phyloP scores from a whole-genome alignment of 805 yeast genomes.

The Metschnikowia amazonensis region DNA sequence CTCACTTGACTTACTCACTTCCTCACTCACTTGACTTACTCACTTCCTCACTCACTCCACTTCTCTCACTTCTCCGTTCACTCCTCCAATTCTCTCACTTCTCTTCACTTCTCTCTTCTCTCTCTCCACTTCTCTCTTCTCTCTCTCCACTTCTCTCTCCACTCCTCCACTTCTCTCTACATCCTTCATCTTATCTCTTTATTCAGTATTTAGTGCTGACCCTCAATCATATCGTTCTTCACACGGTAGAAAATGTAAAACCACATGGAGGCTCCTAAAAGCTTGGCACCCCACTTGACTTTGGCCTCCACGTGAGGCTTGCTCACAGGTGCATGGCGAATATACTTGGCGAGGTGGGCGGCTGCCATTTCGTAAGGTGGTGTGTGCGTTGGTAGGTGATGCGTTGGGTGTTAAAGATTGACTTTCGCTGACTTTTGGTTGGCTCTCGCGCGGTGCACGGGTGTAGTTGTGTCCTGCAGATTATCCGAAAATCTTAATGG shows the following conservation, averaged over 20 bases:
- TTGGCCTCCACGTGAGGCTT: constrained; percentile 61
- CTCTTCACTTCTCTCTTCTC: neutral
- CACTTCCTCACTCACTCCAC: too few species aligned
- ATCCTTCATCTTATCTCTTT: neutral
- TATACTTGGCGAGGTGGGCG: constrained; percentile 38
- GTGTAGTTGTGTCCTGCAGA: neutral
- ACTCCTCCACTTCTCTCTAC: neutral
- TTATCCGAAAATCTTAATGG: too few species aligned
- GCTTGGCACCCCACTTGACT: constrained; percentile 57
- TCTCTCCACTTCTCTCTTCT: neutral
- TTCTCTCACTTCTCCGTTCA: too few species aligned
- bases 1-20: too few species aligned
- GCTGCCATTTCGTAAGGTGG: constrained; percentile 41
- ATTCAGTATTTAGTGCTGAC: constrained; percentile 17
- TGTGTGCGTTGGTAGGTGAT: neutral
- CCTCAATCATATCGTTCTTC: constrained; percentile 50
- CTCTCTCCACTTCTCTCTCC: neutral
- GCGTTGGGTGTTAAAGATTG: neutral
- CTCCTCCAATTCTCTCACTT: too few species aligned
- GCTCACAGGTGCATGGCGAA: constrained; percentile 59
- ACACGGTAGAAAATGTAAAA: constrained; percentile 82
- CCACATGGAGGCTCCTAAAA: constrained; percentile 84
- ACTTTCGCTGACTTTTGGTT: constrained; percentile 12
- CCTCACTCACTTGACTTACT: too few species aligned
- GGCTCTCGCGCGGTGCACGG: constrained; percentile 12